Conservation (phyloP, 2,329 filamentous ascomycete species). For the Cercospora sojina region DNA sequence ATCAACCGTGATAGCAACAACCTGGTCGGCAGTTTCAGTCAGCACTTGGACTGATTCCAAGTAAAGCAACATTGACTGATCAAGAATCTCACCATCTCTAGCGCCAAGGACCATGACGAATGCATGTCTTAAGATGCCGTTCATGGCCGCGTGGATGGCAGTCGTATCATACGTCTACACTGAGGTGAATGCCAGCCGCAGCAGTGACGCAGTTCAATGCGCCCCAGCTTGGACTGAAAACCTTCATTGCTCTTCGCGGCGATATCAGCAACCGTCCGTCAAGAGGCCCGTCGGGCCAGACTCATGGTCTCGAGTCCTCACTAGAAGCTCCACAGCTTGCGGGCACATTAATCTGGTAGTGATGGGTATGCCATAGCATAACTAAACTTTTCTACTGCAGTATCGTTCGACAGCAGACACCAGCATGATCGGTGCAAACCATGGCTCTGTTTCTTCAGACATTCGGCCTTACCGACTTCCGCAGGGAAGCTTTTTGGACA, state of each 20-base stretch:
- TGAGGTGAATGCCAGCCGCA: not conserved
- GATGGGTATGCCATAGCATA: not conserved
- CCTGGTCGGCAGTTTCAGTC: not conserved
- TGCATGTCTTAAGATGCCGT: not conserved
- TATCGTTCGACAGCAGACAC: not conserved
- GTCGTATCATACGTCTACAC: not conserved
- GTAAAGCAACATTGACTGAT: not conserved
- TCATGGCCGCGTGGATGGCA: not conserved
- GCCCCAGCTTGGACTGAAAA: not conserved
- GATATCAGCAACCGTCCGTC: not conserved
- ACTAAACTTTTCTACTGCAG: not conserved
- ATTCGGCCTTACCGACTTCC: not conserved
- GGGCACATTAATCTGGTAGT: too few relatives aligned
- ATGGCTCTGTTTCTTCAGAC: not conserved
- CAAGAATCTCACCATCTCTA: not conserved
- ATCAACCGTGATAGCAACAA: not conserved
- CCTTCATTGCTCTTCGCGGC: not conserved
- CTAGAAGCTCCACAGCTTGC: too few relatives aligned
- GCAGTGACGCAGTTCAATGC: not conserved
- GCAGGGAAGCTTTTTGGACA: not conserved
- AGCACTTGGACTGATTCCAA: not conserved
- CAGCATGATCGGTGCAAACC: not conserved
- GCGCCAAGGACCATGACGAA: not conserved
- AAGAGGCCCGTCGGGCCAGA: not conserved
- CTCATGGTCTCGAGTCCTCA: not conserved